These are phyloP conservation scores for Megacollybia platyphylla DNA, from an alignment of 1,284 basidiomycete genomes.

Conservation along the genomic window DNA sequence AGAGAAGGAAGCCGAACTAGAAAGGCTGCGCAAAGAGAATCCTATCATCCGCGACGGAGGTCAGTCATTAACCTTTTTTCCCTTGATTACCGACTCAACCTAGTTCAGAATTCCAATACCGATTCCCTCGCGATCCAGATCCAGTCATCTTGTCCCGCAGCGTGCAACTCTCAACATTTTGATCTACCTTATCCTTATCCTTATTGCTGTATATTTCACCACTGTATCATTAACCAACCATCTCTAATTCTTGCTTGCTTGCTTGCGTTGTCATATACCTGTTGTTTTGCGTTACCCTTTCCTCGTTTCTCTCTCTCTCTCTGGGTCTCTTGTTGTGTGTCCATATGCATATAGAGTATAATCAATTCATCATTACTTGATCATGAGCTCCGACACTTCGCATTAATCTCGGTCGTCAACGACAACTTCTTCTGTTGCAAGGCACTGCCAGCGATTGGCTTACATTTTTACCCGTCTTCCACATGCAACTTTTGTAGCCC, in stretches of 20 bases:
- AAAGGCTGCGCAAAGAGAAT: conserved; percentile 31
- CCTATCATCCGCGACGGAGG: conserved; percentile 54
- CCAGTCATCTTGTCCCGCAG: conserved; percentile 11
- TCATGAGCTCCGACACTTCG: no score
- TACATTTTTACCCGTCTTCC: background rate
- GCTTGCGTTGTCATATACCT: conserved; percentile 8
- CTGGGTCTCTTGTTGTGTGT: conserved; percentile 6
- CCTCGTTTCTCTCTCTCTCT: conserved; percentile 2
- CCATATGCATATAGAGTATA: no score
- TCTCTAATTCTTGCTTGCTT: conserved; percentile 1
- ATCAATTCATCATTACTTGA: no score
- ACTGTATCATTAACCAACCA: conserved; percentile 14
- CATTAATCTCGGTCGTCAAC: no score
- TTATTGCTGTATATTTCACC: conserved; percentile 21
- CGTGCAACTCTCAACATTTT: conserved; percentile 43
- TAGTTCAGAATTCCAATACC: conserved; percentile 43
- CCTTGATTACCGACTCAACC: conserved; percentile 5
- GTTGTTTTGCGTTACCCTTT: conserved; percentile 12
- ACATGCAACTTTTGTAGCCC: background rate
- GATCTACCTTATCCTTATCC: conserved; percentile 8
- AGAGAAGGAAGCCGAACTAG: conserved; percentile 47
- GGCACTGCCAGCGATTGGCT: background rate
- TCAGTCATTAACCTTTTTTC: conserved; percentile 12
- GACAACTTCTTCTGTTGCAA: no score
- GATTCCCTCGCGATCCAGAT: conserved; percentile 34